Conservation (phyloP, 164 flowering plant species). For the Liquidambar formosana region DNA sequence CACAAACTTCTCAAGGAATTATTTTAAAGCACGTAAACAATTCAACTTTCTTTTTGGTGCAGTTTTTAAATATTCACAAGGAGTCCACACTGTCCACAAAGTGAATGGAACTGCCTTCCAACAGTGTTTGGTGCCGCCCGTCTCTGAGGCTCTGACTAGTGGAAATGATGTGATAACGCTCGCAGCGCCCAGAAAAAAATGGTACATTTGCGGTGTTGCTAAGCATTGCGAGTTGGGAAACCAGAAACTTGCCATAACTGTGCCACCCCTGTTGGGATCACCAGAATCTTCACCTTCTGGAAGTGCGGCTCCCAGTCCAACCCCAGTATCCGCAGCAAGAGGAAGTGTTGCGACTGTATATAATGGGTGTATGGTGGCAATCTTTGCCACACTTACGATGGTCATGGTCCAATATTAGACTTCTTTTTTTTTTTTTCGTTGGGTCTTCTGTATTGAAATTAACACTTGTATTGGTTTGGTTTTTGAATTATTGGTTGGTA, state of each 20-base stretch:
- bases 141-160: constrained; percentile 6
- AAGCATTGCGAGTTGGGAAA: constrained; percentile 30
- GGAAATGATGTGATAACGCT: constrained; percentile 39
- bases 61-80: constrained; percentile 35
- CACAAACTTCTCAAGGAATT: no score
- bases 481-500: no score
- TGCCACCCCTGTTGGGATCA: constrained; percentile 4
- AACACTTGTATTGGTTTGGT: no score
- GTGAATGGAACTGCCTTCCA: constrained; percentile 36
- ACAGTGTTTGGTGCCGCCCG: constrained; percentile 20
- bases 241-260: constrained; percentile 29
- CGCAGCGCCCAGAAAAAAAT: constrained; percentile 32
- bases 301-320: background rate
- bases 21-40: no score
- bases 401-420: no score
- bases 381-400: no score
- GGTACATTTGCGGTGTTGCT: constrained; percentile 47
- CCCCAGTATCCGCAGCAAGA: no score
- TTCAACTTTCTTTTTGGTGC: constrained; percentile 4
- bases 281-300: constrained; percentile 4
- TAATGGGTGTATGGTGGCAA: no score
- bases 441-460: no score
- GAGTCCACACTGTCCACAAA: constrained; percentile 35
- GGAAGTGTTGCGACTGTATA: no score
- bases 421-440: no score